These are phyloP conservation scores for Microbotryomycetes sp. DNA, from an alignment of 1,284 basidiomycete genomes.

Conservation along the genomic window DNA sequence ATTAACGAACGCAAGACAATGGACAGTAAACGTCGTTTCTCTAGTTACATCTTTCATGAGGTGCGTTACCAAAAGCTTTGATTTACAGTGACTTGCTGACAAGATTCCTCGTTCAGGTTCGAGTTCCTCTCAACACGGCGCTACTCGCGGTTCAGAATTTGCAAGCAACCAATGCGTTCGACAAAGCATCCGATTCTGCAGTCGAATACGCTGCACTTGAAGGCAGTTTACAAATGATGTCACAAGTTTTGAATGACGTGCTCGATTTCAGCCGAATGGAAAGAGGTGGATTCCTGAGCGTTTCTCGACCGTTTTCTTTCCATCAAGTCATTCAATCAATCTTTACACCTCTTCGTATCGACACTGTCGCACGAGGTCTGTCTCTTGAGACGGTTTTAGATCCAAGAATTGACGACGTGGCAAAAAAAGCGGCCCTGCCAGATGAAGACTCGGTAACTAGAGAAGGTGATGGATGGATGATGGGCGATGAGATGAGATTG, in stretches of 20 bases:
- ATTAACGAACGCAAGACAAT: conserved; percentile 55
- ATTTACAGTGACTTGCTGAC: neutral
- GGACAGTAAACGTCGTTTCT: conserved; percentile 28
- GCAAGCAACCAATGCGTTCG: conserved; percentile 61
- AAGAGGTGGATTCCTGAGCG: conserved; percentile 59
- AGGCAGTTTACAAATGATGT: conserved; percentile 80
- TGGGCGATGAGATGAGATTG: conserved; percentile 71
- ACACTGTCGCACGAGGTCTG: conserved; percentile 63
- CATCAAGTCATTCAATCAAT: conserved; percentile 75
- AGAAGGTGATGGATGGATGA: conserved; percentile 58
- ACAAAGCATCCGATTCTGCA: conserved; percentile 55
- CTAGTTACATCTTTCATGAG: conserved; percentile 7
- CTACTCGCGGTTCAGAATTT: conserved; percentile 82
- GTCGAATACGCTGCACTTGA: conserved; percentile 74
- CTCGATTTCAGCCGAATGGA: conserved; percentile 50
- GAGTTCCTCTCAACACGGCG: conserved; percentile 77
- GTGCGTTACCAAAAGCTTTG: no score
- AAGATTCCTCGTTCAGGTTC: conserved; percentile 66
- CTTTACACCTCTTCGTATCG: conserved; percentile 66
- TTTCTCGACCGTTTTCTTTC: conserved; percentile 66
- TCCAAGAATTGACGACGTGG: conserved; percentile 61
- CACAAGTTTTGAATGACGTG: conserved; percentile 58
- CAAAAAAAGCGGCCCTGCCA: conserved; percentile 13
- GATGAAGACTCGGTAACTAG: conserved; percentile 34
- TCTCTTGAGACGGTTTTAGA: conserved; percentile 66